These are phyloP conservation scores for Lobosporangium transversale DNA, from an alignment of 192 early-diverging fungal genomes.

Conservation along the genomic window DNA sequence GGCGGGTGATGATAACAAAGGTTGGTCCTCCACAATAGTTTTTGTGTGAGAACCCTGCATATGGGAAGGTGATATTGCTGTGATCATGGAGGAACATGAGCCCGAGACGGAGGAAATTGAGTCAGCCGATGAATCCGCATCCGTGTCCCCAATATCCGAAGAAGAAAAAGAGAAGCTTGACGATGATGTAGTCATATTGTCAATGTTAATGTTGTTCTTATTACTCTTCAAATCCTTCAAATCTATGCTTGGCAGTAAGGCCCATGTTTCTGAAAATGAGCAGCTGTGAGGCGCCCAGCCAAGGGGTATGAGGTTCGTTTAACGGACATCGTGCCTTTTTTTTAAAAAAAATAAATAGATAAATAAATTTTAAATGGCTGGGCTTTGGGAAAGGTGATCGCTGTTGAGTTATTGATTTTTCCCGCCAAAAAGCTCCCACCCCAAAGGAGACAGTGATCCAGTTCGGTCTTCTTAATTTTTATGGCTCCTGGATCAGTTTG, in stretches of 20 bases:
- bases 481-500: neutral
- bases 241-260: neutral
- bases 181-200: too few species aligned
- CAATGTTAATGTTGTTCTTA: too few species aligned
- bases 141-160: too few species aligned
- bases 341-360: neutral
- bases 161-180: too few species aligned
- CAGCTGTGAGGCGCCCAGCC: slow-evolving; percentile 9
- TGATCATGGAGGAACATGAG: neutral
- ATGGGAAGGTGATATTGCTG: neutral
- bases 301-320: slow-evolving; percentile 14
- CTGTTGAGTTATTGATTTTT: neutral
- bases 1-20: too few species aligned
- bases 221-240: neutral
- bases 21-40: too few species aligned
- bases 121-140: neutral
- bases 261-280: slow-evolving; percentile 36
- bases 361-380: neutral
- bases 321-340: slow-evolving; percentile 13
- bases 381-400: neutral
- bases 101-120: neutral
- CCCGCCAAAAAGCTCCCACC: neutral
- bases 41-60: neutral
- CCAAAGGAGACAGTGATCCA: neutral
- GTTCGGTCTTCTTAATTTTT: neutral